Conservation (phyloP, 805 yeast species). For the Zygosaccharomyces kombuchaensis region DNA sequence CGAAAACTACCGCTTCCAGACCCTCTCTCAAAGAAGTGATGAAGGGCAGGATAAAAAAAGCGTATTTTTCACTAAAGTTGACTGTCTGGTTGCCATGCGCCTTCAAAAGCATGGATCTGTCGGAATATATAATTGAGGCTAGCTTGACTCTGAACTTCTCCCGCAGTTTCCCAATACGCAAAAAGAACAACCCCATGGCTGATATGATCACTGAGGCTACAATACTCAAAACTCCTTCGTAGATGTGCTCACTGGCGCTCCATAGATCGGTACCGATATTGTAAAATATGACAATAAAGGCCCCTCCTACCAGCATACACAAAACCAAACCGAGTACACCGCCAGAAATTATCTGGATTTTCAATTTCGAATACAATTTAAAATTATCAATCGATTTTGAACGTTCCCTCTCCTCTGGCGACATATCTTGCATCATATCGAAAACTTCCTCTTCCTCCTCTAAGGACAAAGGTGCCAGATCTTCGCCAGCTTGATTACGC, state of each 20-base stretch:
- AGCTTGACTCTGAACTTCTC: constrained; percentile 72
- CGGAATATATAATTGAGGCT: constrained; percentile 40
- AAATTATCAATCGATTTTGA: constrained; percentile 27
- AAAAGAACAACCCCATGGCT: constrained; percentile 78
- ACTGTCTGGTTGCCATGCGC: constrained; percentile 27
- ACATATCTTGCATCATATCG: constrained; percentile 13
- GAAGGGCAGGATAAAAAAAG: constrained; percentile 74
- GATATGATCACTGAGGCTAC: constrained; percentile 76
- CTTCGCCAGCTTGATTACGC: constrained; percentile 5
- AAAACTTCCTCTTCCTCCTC: constrained; percentile 33
- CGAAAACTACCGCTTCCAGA: constrained; percentile 83
- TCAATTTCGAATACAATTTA: constrained; percentile 42
- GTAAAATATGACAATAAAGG: constrained; percentile 67
- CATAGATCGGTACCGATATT: constrained; percentile 77
- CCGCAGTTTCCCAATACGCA: constrained; percentile 75
- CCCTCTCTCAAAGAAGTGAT: constrained; percentile 87
- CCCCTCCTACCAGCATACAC: constrained; percentile 68
- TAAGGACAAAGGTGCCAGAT: constrained; percentile 14
- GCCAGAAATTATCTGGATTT: constrained; percentile 77
- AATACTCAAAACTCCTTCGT: constrained; percentile 83
- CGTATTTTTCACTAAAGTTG: constrained; percentile 52
- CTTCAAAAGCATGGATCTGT: constrained; percentile 21
- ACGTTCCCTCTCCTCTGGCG: constrained; percentile 13
- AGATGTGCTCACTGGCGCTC: constrained; percentile 81
- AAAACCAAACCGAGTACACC: constrained; percentile 65